Evolutionary conservation across 2,329 filamentous ascomycete species (phyloP), one percentile per base, ranked within the genome.

Genomic region (Sporothrix schenckii): DNA sequence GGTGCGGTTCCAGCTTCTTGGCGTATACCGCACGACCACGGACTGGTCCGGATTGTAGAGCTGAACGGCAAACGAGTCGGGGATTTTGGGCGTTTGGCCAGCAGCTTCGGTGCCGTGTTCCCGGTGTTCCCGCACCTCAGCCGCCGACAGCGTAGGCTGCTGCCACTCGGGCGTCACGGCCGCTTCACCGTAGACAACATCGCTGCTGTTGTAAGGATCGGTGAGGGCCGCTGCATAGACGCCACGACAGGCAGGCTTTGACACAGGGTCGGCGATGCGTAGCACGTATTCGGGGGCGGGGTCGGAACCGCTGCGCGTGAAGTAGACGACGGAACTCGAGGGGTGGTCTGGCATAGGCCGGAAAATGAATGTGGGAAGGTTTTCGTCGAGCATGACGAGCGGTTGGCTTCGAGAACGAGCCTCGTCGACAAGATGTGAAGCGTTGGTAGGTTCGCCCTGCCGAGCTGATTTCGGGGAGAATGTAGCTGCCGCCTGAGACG

Each of bases 1-100:
- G 16, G 89, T 89, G 72, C 89, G 90, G 72, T 91, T 93, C 91
- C 93, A 97, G 72, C 90, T 89, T 47, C 91, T 90, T 53, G 89
- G 86, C 75, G 91, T 88, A 76, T 89, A 87, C 75, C 86, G 89
- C 49, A 98, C 86, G 0, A 84, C 76, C 24, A 98, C 83, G 75
- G 91, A 86, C 79, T 95, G 93, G 78, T 98, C 94, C 0, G 95
- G 95, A 78, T 97, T 95, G 84, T 97, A 98, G 3, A 99, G 88
- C 76, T 94, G 91, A 52, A 98, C 86, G n/a, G 86, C 85, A 79
- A 98, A 97, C 68, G 88, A 84, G 70, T 90, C 89, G 0, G 94
- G 94, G 39, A 92, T 86, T 47, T 92, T 84, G 11, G 94, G 91
- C 72, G 91, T 86, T 0, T 91, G 76, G 86, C 82, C 0, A 19